Base-by-base conservation (phyloP, 306 rosid genomes). In the Vigna radiata region DNA sequence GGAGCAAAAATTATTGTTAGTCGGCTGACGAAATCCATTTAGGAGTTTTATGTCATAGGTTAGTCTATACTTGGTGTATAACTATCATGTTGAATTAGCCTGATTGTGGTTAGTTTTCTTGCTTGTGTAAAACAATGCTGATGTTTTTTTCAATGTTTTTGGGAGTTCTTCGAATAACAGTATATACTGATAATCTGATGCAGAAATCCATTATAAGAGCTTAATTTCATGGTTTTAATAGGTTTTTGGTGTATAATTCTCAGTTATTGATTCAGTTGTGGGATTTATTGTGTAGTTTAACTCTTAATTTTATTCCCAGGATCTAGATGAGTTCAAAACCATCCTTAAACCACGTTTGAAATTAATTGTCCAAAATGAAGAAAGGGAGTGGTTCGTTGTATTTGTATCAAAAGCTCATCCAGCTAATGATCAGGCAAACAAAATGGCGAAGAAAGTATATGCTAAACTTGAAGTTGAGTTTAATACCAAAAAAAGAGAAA, bases 331-430 rank as follows among this genome's bases (percentile, higher is more conserved):
- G 88, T 96, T 96, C 83, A 96, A 88, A 88, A 91, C 91, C 80
- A 96, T 96, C 82, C 98, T 96, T 58, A 96, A 96, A 87, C 98
- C 99, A 17, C 97, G 99, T 78, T 81, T 96, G 86, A 96, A 92
- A 84, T 84, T 96, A 75, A 96, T 96, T 79, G 92, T 87, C 86
- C 99, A 95, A 88, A 96, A 92, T 92, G 99, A 96, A 21, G 99
- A 96, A 77, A 88, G 90, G 77, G 99, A 95, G 78, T 95, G 99
- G 99, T 96, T 96, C 83, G 90, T 96, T 78, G 92, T 96, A 79
- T 96, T 82, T 49, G 98, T 96, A 77, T 92, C 98, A 77, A 92
- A 87, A 89, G 99, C 94, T 60, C 91, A 81, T 79, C 92, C 98
- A 68, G 90, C 84, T 81, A 91, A 91, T 84, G 99, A 96, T 72